Evolutionary conservation across 225 moss, liverwort and hornwort genomes (phyloP).

Genomic region (Climacium dendroides): DNA sequence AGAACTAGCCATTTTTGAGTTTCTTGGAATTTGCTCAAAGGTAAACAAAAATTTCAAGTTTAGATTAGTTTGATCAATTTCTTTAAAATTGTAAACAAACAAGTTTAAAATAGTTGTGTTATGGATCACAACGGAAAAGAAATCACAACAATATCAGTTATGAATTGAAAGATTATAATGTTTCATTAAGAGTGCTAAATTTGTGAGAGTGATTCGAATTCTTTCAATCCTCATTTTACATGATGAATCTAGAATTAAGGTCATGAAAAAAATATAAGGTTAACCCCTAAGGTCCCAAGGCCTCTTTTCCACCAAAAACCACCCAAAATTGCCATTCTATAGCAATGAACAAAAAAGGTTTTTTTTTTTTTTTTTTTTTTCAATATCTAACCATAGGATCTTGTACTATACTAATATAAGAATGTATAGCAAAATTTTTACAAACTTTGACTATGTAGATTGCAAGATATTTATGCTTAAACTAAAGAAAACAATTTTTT

Average conservation of each 20-base stretch:
- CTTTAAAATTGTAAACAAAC: rapidly evolving
- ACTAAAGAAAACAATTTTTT: too few species aligned
- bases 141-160: neutral
- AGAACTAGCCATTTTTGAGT: neutral
- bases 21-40: neutral
- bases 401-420: too few species aligned
- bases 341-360: too few species aligned
- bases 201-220: neutral
- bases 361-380: too few species aligned
- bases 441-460: too few species aligned
- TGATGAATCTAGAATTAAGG: neutral
- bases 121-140: neutral
- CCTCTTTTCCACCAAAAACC: too few species aligned
- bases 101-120: too few species aligned
- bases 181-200: neutral
- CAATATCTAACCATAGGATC: too few species aligned
- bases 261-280: neutral
- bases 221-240: neutral
- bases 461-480: too few species aligned
- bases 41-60: neutral
- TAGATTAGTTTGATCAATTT: neutral
- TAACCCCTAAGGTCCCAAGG: too few species aligned
- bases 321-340: too few species aligned
- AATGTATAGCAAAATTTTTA: too few species aligned
- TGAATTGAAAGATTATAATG: neutral